Evolutionary conservation across 768 basidiomycete species (phyloP), one percentile per base, ranked within the genome.

Genomic region (Pleurotus tuber-regium): DNA sequence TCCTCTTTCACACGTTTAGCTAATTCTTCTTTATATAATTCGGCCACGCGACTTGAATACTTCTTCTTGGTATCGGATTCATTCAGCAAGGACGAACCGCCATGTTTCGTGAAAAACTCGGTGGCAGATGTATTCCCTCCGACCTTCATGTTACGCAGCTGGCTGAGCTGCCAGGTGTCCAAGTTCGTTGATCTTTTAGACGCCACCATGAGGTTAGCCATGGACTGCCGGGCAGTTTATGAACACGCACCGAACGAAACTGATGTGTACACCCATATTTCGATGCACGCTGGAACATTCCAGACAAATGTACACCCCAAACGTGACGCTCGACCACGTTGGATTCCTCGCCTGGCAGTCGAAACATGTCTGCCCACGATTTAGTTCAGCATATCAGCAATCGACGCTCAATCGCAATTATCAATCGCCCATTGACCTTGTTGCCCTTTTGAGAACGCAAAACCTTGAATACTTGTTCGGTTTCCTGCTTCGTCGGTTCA

Each of bases 231-330:
- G 28, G 26, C 14, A 18, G 21, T 29, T 19, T 16, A n/a, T 33
- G 28, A 18, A 8, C 24, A 49, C 86, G 60, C 65, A 94, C 92
- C 95, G 76, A 36, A 99, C 96, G 62, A 99, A 99, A 56, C 85
- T 90, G 68, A 99, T 94, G 66, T 99, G 97, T 19, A 98, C 96
- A 60, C 97, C 97, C 84, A 98, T 86, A 66, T 96, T 98, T 48
- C 97, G 78, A 70, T 99, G 97, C 11, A 89, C 73, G 58, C 88
- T 89, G 4, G 96, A 98, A 76, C 97, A 99, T 53, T 99, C 95
- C 26, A 98, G 75, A 64, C 97, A 99, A 63, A 99, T 94, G 70
- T 98, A 98, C 11, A 98, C 86, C 28, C 92, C 96, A 64, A 89
- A 99, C 0, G 93, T 95, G 18, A 97, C 92, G 55, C 92, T 94